Evolutionary conservation across 1,284 basidiomycete species (phyloP).

Genomic region (Sutorius eximius): DNA sequence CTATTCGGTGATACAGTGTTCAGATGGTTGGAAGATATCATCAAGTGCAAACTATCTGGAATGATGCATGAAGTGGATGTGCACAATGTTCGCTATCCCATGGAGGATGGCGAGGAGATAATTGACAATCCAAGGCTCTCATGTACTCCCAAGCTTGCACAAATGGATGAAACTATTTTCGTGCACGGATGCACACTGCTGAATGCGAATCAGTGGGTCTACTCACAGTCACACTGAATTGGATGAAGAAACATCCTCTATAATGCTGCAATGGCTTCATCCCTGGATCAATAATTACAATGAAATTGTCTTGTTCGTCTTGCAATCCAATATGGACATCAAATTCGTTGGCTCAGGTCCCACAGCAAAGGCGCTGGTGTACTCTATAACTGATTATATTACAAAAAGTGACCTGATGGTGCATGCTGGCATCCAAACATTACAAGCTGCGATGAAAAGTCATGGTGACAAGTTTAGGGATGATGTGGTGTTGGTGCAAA

Average conservation of each 20-base stretch:
- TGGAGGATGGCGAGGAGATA: too few relatives aligned
- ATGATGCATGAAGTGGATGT: too few relatives aligned
- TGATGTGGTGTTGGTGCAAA: not conserved
- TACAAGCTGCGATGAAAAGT: not conserved
- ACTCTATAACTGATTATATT: not conserved
- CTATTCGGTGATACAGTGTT: too few relatives aligned
- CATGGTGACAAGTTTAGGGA: not conserved
- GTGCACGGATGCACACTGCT: not conserved
- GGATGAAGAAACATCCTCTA: not conserved
- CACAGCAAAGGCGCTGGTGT: not conserved
- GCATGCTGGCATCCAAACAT: fast-evolving
- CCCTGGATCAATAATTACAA: not conserved
- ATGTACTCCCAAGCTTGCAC: too few relatives aligned
- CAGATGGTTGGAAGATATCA: too few relatives aligned
- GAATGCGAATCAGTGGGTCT: not conserved
- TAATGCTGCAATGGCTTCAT: not conserved
- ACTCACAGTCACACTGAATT: not conserved
- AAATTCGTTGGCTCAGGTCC: not conserved
- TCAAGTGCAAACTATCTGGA: too few relatives aligned
- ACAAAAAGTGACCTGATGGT: not conserved
- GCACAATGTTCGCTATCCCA: too few relatives aligned
- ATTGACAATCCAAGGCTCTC: too few relatives aligned
- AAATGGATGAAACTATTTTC: too few relatives aligned
- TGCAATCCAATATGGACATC: not conserved
- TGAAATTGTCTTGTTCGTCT: not conserved